phyloP scores from a whole-genome alignment of 2,329 filamentous ascomycete species.

The Sclerotinia borealis region DNA sequence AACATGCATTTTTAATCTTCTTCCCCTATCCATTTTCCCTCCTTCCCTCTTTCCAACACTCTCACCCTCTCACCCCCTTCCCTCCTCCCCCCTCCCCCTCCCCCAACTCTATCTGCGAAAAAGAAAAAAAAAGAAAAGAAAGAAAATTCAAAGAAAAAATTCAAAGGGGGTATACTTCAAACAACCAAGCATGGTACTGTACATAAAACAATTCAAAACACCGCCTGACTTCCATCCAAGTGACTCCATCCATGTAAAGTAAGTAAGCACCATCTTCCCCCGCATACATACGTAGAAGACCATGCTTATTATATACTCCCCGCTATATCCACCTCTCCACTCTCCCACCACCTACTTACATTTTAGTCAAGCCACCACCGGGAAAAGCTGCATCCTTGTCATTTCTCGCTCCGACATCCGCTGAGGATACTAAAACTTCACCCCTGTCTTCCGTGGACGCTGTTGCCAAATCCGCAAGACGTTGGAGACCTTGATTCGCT shows the following conservation, averaged over 20 bases:
- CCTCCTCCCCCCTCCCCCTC: background rate
- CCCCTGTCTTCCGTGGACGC: slow-evolving; percentile 15
- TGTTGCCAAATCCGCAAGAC: slow-evolving; percentile 48
- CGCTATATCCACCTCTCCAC: background rate
- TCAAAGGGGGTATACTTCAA: slow-evolving; percentile 1
- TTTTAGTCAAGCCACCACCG: background rate
- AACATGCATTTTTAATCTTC: no score
- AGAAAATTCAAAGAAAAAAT: background rate
- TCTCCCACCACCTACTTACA: background rate
- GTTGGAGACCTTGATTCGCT: slow-evolving; percentile 42
- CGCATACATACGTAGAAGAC: background rate
- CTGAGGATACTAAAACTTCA: background rate
- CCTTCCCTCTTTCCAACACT: no score
- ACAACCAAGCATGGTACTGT: background rate
- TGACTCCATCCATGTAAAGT: background rate
- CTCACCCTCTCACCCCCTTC: background rate
- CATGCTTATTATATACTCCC: background rate
- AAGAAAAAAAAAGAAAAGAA: no score
- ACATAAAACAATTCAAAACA: background rate
- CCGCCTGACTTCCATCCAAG: background rate
- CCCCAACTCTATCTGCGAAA: background rate
- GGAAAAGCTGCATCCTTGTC: background rate
- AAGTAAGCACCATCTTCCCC: background rate
- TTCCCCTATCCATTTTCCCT: no score
- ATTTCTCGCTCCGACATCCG: background rate